Conservation (phyloP, 208 protist species). For the Trypanosoma caninum region DNA sequence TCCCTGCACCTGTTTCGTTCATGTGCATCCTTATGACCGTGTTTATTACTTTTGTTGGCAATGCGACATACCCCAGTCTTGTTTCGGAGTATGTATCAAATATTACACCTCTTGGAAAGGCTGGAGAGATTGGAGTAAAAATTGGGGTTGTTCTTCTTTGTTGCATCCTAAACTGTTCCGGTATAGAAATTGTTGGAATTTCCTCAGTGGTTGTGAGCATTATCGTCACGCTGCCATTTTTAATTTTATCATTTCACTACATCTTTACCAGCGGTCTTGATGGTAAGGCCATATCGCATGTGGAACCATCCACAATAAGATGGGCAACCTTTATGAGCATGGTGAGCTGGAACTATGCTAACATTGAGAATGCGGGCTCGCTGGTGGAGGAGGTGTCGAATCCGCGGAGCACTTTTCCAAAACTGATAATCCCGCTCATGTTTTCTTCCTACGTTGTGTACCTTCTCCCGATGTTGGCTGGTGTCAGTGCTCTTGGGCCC, state of each 20-base stretch:
- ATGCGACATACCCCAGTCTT: constrained; percentile 78
- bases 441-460: constrained; percentile 75
- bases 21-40: constrained; percentile 70
- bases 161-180: constrained; percentile 66
- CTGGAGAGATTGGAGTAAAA: constrained; percentile 49
- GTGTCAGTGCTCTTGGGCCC: constrained; percentile 67
- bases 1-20: constrained; percentile 71
- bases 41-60: constrained; percentile 83
- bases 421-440: constrained; percentile 68
- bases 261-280: constrained; percentile 72
- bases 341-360: constrained; percentile 87
- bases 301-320: constrained; percentile 45
- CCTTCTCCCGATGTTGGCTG: constrained; percentile 73
- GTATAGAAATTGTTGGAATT: constrained; percentile 71
- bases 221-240: constrained; percentile 66
- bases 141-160: constrained; percentile 58
- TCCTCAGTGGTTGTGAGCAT: constrained; percentile 57
- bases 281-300: constrained; percentile 47
- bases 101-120: constrained; percentile 34
- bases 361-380: constrained; percentile 82
- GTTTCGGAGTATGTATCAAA: constrained; percentile 63
- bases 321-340: constrained; percentile 80
- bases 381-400: constrained; percentile 78
- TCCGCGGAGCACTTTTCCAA: constrained; percentile 44
- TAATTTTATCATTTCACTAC: constrained; percentile 61